Evolutionary conservation across 1,284 basidiomycete genomes (phyloP), one percentile per base, ranked within the genome.

Genomic region (Marasmius tenuissimus): DNA sequence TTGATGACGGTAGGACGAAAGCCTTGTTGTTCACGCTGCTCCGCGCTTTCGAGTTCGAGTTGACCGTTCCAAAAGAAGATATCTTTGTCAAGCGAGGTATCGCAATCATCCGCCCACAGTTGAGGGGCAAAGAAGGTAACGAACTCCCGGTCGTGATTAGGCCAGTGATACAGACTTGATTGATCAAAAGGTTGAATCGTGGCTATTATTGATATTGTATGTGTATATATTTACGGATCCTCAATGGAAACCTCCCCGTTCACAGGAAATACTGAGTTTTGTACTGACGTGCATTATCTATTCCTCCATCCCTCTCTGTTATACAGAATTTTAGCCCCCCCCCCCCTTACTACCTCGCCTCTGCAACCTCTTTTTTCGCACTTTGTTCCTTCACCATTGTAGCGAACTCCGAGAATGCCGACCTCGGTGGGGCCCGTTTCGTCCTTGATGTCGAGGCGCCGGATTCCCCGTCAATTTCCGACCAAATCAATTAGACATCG

Each of bases 11-110:
- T 47, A 79, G 77, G 65, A 75, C 75, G 71, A 80, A 79, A 61
- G 72, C 74, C 0, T 72, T 85, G 16, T 57, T 85, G 16, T 85
- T 82, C 67, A 75, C 79, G 1, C 71, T 86, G 52, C 69, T 85
- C 10, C 74, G 82, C 8, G 68, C 72, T 10, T 82, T 85, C 67
- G 75, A 78, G 56, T 83, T 84, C 66, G 75, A 79, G 63, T 68
- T 79, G 8, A 76, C 71, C 0, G 71, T 80, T 45, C 68, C 77
- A 5, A 63, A 69, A 0, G 67, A 63, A 14, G 67, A 70, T 8
- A 59, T 76, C 6, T 34, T 52, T 18, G 34, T 52, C 20, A 52
- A 52, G 50, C 20, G 34, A 35, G 50, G 50, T 16, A 27, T 35
- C 33, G 22, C 33, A 1, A n/a, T 52, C 11, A 22, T 27, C 11